Conservation (phyloP, 2,329 filamentous ascomycete genomes). For the Pezicula carpinea region DNA sequence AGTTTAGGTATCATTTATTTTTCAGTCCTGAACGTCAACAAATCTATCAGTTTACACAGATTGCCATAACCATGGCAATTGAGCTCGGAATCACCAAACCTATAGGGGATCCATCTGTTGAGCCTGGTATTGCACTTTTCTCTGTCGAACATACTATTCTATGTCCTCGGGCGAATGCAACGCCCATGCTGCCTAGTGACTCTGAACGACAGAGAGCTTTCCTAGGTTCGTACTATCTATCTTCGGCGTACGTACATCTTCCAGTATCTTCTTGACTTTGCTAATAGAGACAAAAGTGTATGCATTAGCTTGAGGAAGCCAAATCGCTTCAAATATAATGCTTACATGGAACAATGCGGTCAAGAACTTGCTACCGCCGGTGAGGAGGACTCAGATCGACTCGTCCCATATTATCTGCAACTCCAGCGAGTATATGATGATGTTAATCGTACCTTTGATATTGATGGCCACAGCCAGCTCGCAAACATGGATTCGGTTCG, state of each 20-base stretch:
- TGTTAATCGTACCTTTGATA: conserved; percentile 23
- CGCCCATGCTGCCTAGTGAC: conserved; percentile 7
- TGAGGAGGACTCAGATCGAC: conserved; percentile 17
- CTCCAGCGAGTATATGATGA: conserved; percentile 23
- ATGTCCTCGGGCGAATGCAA: background rate
- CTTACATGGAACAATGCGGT: conserved; percentile 22
- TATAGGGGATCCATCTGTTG: background rate
- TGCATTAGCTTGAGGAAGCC: conserved; percentile 23
- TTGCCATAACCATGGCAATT: conserved; percentile 25
- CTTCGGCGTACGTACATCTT: conserved; percentile 18
- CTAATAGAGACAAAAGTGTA: conserved; percentile 10
- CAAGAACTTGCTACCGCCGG: conserved; percentile 13
- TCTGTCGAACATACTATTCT: background rate
- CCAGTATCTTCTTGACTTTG: background rate
- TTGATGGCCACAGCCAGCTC: conserved; percentile 12
- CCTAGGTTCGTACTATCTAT: conserved; percentile 24
- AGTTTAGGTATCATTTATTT: conserved; percentile 25
- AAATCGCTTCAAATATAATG: conserved; percentile 18
- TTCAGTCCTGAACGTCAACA: conserved; percentile 26
- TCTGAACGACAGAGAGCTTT: conserved; percentile 21
- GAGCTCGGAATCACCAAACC: conserved; percentile 24
- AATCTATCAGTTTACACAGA: conserved; percentile 28
- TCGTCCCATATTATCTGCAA: conserved; percentile 21
- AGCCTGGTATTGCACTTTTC: background rate
- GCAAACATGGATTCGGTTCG: conserved; percentile 16